Conservation (phyloP, 306 rosid species). For the Adenanthera pavonina region DNA sequence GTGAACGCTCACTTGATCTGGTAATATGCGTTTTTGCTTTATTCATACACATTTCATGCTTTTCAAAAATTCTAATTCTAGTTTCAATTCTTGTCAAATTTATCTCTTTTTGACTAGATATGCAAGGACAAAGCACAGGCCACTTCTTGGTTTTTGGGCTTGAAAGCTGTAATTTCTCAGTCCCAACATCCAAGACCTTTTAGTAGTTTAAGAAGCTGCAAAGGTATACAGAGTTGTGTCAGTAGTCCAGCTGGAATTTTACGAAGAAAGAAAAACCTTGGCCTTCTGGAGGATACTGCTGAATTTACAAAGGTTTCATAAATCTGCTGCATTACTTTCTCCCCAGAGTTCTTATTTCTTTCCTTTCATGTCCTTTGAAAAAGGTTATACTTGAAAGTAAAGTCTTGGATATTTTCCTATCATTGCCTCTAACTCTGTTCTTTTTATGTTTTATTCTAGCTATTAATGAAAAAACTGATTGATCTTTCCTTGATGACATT, state of each 20-base stretch:
- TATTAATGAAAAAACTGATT: constrained; percentile 5
- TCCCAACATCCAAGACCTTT: constrained; percentile 55
- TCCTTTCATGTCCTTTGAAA: constrained; percentile 1
- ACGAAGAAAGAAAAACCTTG: constrained; percentile 79
- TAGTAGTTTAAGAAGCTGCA: constrained; percentile 63
- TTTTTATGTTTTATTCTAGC: background rate
- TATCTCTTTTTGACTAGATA: constrained; percentile 50
- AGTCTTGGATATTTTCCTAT: background rate
- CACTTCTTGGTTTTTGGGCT: constrained; percentile 79
- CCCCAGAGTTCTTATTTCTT: background rate
- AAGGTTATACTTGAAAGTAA: background rate
- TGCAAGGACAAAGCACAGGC: constrained; percentile 87
- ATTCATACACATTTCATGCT: background rate
- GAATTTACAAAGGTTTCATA: constrained; percentile 73
- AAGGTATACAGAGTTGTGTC: constrained; percentile 77
- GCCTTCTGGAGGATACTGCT: constrained; percentile 66
- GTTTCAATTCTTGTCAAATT: constrained; percentile 25
- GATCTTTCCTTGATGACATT: background rate
- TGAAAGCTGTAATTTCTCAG: constrained; percentile 68
- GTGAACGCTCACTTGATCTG: constrained; percentile 85
- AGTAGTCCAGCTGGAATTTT: constrained; percentile 85
- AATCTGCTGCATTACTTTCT: background rate
- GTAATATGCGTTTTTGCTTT: constrained; percentile 45
- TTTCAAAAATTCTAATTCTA: constrained; percentile 2
- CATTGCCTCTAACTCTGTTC: background rate